Conservation (phyloP, 768 basidiomycete species). For the Leccinum rimulosum region DNA sequence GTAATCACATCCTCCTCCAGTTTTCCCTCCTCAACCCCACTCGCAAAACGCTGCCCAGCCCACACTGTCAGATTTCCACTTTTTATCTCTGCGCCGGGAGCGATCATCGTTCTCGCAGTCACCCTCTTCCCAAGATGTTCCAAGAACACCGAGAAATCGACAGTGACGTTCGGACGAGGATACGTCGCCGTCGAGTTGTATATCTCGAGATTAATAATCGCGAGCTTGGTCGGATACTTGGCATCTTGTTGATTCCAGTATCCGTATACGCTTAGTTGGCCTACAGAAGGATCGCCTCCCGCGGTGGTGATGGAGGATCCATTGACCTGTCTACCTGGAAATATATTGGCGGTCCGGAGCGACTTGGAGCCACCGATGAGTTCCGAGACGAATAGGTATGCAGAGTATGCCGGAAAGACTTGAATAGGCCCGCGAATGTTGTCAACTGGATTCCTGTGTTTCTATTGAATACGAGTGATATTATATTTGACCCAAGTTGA, state of each 20-base stretch:
- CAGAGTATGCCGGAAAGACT: conserved; percentile 52
- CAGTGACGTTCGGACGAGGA: conserved; percentile 40
- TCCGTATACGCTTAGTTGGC: conserved; percentile 51
- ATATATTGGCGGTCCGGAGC: conserved; percentile 47
- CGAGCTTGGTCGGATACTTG: conserved; percentile 43
- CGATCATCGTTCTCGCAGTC: conserved; percentile 42
- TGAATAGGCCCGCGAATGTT: conserved; percentile 47
- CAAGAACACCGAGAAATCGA: conserved; percentile 46
- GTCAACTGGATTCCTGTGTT: conserved; percentile 44
- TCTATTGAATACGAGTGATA: not conserved
- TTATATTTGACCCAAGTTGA: not conserved
- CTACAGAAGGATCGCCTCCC: conserved; percentile 44
- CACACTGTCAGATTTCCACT: conserved; percentile 44
- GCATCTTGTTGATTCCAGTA: conserved; percentile 42
- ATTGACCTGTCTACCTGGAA: conserved; percentile 49
- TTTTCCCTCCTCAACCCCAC: conserved; percentile 39
- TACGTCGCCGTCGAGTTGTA: conserved; percentile 46
- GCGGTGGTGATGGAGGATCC: conserved; percentile 53
- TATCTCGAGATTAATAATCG: conserved; percentile 49
- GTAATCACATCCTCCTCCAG: conserved; percentile 38
- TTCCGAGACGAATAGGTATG: conserved; percentile 52
- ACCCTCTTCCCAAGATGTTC: conserved; percentile 25
- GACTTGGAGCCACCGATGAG: conserved; percentile 43
- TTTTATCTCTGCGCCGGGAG: conserved; percentile 48
- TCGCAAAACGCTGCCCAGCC: conserved; percentile 47